Conservation (phyloP, 2,329 filamentous ascomycete genomes). For the Xylaria sp. region DNA sequence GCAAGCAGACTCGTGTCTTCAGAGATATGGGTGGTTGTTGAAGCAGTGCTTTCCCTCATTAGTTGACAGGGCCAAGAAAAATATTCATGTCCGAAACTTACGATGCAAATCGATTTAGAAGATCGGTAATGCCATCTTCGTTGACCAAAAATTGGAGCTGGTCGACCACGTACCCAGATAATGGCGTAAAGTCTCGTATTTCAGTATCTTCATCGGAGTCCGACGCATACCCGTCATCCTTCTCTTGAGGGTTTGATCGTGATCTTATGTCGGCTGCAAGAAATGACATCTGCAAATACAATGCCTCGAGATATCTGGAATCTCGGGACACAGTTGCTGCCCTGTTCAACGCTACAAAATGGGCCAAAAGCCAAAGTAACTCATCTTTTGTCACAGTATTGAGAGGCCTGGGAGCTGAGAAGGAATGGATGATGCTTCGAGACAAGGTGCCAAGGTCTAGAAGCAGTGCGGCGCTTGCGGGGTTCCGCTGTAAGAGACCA, state of each 20-base stretch:
- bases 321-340: slow-evolving; percentile 43
- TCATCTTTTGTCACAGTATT: slow-evolving; percentile 50
- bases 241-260: slow-evolving; percentile 47
- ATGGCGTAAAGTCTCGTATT: slow-evolving; percentile 44
- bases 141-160: slow-evolving; percentile 79
- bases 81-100: slow-evolving; percentile 48
- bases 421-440: slow-evolving; percentile 53
- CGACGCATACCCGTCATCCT: slow-evolving; percentile 51
- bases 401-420: slow-evolving; percentile 43
- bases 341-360: slow-evolving; percentile 69
- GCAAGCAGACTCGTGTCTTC: slow-evolving; percentile 79
- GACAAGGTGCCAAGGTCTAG: slow-evolving; percentile 56
- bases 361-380: slow-evolving; percentile 72
- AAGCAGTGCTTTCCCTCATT: slow-evolving; percentile 46
- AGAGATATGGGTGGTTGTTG: slow-evolving; percentile 51
- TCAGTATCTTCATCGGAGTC: slow-evolving; percentile 54
- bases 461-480: slow-evolving; percentile 49
- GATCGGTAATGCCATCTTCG: slow-evolving; percentile 75
- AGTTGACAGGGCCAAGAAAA: slow-evolving; percentile 28
- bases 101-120: slow-evolving; percentile 59
- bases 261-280: slow-evolving; percentile 62
- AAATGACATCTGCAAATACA: slow-evolving; percentile 64
- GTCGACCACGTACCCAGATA: slow-evolving; percentile 68
- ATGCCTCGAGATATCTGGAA: slow-evolving; percentile 57
- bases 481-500: slow-evolving; percentile 54